Evolutionary conservation across 257 asterid genomes (phyloP), one percentile per base, ranked within the genome.

Genomic region (Scutellaria galericulata): DNA sequence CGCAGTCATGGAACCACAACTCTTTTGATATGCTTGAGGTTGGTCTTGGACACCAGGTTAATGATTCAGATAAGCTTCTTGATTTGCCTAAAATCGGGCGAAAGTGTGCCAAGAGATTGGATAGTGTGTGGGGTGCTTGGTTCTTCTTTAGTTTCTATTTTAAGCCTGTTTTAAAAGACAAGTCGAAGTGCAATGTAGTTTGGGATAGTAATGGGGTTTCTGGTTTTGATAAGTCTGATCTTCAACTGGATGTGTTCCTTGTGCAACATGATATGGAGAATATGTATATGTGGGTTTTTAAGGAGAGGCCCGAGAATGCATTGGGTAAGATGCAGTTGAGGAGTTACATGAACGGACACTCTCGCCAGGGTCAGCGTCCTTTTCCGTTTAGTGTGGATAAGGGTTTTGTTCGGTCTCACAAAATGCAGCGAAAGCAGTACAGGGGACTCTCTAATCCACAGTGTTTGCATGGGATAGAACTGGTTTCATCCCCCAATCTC

Each of bases 81-180:
- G 85, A 76, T 57, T 40, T 82, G 75, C 89, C 87, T 54, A 85
- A 82, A 53, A 44, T 53, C 1, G 89, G 84, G 46, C 70, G 81
- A 31, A 85, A 82, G 66, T 80, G 79, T 56, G 82, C 85, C 54
- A 85, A 85, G 81, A 75, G 73, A 51, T 67, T 83, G 79, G 89
- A 85, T 51, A 85, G 87, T 61, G 79, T 80, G 62, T 85, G 87
- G 89, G 87, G 89, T 50, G 89, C 89, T 71, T 85, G 89, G 89
- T 80, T 85, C 79, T 85, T 85, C 87, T 85, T 82, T 64, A 78
- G 77, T 46, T 85, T 80, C 83, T 85, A 85, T 50, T 85, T 85
- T 79, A 85, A 80, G 79, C 87, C 87, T 7, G 89, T 85, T n/a
- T 58, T 85, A 35, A 82, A 85, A 47, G 86, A 80, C 5, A 85